These are phyloP conservation scores for Alternaria brassicicola DNA, from an alignment of 2,329 filamentous ascomycete species.

Conservation along the genomic window DNA sequence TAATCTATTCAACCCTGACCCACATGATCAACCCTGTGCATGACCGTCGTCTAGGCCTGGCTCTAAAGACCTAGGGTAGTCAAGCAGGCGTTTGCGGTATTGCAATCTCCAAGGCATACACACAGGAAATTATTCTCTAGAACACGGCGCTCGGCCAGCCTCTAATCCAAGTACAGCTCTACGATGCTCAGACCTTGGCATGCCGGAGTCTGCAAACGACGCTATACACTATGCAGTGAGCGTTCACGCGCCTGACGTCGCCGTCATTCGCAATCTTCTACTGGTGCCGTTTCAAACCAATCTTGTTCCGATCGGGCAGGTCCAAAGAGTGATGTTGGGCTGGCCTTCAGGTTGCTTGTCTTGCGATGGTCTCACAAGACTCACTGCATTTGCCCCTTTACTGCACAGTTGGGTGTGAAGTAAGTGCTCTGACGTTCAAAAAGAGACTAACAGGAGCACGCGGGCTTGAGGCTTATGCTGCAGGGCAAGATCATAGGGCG, in stretches of 20 bases:
- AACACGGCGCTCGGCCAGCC: slow-evolving; percentile 14
- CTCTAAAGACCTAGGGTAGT: slow-evolving; percentile 20
- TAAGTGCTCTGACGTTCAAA: slow-evolving; percentile 21
- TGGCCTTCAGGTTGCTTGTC: slow-evolving; percentile 12
- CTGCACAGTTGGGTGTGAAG: neutral
- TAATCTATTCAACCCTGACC: slow-evolving; percentile 28
- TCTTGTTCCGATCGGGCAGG: slow-evolving; percentile 20
- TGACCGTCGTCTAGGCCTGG: slow-evolving; percentile 12
- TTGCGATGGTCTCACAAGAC: slow-evolving; percentile 35
- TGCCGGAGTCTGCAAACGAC: slow-evolving; percentile 4
- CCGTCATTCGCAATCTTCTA: neutral
- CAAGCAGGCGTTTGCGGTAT: slow-evolving; percentile 1
- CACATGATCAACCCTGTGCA: slow-evolving; percentile 31
- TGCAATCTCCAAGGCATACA: slow-evolving; percentile 31
- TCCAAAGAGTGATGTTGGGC: slow-evolving; percentile 4
- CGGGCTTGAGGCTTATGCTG: slow-evolving; percentile 26
- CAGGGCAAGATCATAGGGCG: slow-evolving; percentile 32
- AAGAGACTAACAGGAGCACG: slow-evolving; percentile 27
- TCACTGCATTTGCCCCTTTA: slow-evolving; percentile 4
- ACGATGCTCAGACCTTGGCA: slow-evolving; percentile 3
- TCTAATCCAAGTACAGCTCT: slow-evolving; percentile 20
- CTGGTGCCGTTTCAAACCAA: slow-evolving; percentile 6
- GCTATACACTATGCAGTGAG: neutral
- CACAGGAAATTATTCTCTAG: slow-evolving; percentile 20
- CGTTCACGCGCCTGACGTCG: slow-evolving; percentile 5